These are phyloP conservation scores for Pseudotsuga menziesii DNA, from an alignment of 75 land plant genomes.

Conservation along the genomic window DNA sequence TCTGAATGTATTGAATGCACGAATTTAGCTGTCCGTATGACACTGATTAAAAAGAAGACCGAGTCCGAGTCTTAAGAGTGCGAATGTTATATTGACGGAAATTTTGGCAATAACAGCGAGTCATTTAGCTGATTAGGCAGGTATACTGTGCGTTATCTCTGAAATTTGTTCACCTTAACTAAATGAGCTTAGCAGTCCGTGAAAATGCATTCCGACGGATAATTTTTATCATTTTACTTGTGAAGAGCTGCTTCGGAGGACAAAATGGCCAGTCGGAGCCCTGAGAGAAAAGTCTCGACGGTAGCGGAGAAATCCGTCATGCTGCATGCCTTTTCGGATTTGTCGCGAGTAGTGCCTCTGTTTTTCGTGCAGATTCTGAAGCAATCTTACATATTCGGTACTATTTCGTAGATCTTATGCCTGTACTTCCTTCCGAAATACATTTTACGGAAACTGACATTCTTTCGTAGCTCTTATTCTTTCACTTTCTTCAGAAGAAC, in stretches of 20 bases:
- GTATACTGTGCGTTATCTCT: too few species aligned
- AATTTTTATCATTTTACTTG: neutral
- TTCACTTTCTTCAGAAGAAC: neutral
- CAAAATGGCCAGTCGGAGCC: neutral
- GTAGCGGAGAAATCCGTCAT: neutral
- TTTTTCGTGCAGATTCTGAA: constrained; percentile 5
- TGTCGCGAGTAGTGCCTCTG: neutral
- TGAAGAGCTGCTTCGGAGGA: neutral
- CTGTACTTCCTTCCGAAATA: neutral
- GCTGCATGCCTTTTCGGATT: constrained; percentile 2
- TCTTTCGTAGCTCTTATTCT: neutral
- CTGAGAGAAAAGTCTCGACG: neutral
- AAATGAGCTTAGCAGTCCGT: neutral
- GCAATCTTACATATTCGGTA: constrained; percentile 8
- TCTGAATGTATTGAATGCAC: too few species aligned
- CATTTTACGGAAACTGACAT: too few species aligned
- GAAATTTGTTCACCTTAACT: too few species aligned
- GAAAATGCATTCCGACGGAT: constrained; percentile 19
- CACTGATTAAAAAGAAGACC: too few species aligned
- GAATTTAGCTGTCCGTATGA: too few species aligned
- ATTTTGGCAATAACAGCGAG: too few species aligned
- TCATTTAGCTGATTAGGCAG: too few species aligned
- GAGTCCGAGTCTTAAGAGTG: too few species aligned
- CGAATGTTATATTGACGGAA: too few species aligned
- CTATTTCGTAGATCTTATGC: neutral